Conservation (phyloP, 176 grass and related monocot species). For the Alloteropsis semialata region DNA sequence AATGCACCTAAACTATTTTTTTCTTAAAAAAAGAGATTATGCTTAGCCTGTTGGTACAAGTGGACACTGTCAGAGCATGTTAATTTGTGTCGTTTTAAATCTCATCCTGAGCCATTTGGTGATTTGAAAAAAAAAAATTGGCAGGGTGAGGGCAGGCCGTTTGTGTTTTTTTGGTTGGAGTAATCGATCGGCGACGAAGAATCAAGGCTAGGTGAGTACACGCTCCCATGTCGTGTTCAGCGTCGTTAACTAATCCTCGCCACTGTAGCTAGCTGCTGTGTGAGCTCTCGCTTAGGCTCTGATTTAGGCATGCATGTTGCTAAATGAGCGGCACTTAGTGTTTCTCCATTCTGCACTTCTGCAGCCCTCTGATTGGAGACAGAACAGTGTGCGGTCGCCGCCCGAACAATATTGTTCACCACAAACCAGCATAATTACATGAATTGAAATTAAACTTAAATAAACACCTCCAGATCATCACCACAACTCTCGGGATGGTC, state of each 20-base stretch:
- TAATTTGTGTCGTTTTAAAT: not conserved
- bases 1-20: not conserved
- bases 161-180: not conserved
- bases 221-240: slow-evolving; percentile 12
- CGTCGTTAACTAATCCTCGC: not conserved
- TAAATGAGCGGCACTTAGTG: no score
- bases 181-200: not conserved
- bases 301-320: not conserved
- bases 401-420: no score
- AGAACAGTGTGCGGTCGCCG: no score
- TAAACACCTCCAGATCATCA: no score
- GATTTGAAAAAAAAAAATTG: slow-evolving; percentile 7
- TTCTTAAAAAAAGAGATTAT: not conserved
- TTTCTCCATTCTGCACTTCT: no score
- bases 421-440: no score
- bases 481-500: no score
- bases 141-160: not conserved
- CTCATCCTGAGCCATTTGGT: slow-evolving; percentile 10
- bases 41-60: not conserved
- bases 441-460: no score
- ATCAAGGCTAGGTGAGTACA: not conserved
- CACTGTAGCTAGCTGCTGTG: no score
- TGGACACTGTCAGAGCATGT: not conserved
- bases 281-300: no score
- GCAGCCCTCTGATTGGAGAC: no score